Percentiles rank a stretch among this genome's conserved stretches.
phyloP scores from a whole-genome alignment of 352 stramenopile genomes.

The Phytophthora hybrid region DNA sequence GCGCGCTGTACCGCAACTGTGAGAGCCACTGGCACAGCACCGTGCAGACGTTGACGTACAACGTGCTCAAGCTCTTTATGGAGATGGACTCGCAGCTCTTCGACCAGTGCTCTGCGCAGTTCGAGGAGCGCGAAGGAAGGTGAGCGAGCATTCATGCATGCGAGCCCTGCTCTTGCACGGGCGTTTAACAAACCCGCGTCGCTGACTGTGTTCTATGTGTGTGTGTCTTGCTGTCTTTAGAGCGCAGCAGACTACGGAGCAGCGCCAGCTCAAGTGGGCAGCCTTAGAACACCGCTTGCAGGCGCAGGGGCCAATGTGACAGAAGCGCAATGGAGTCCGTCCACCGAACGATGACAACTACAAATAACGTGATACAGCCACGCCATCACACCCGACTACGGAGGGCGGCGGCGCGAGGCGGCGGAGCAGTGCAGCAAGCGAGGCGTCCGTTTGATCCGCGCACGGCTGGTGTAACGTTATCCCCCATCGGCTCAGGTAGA shows the following conservation, averaged over 20 bases:
- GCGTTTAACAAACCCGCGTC: constrained; percentile 19
- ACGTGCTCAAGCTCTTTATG: constrained; percentile 81
- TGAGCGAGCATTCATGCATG: constrained; percentile 18
- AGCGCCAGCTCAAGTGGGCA: constrained; percentile 57
- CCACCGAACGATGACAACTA: constrained; percentile 25
- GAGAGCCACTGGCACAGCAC: constrained; percentile 95
- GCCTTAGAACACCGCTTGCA: constrained; percentile 63
- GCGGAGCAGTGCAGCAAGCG: constrained; percentile 15
- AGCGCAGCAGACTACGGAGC: constrained; percentile 51
- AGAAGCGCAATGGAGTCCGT: constrained; percentile 8
- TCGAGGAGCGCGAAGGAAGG: constrained; percentile 69
- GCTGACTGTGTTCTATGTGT: constrained; percentile 5
- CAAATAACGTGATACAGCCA: constrained; percentile 24
- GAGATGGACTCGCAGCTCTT: constrained; percentile 92
- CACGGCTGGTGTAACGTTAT: constrained; percentile 8
- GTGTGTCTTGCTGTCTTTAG: constrained; percentile 15
- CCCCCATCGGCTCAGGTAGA: constrained; percentile 21
- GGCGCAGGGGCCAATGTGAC: constrained; percentile 38
- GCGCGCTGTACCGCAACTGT: constrained; percentile 86
- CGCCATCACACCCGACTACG: constrained; percentile 14
- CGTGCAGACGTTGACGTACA: constrained; percentile 92
- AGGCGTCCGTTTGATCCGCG: constrained; percentile 2
- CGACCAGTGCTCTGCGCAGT: constrained; percentile 72
- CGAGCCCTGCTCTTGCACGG: constrained; percentile 22
- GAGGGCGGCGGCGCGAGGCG: constrained; percentile 8